These are phyloP conservation scores for Tagetes patula DNA, from an alignment of 129 eudicot species.

Conservation along the genomic window DNA sequence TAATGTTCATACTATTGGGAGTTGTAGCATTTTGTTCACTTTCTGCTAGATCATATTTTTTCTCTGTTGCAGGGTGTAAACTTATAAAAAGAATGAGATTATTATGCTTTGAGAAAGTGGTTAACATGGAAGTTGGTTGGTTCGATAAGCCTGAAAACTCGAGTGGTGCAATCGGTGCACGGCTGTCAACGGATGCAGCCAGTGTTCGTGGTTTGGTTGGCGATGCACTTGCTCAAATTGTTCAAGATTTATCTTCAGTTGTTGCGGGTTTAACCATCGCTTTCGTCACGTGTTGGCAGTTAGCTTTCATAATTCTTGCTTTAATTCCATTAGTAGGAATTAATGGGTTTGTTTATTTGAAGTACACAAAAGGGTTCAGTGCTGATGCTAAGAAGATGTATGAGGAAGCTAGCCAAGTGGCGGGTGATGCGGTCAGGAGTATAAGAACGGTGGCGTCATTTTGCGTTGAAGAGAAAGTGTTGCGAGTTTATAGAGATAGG, in stretches of 20 bases:
- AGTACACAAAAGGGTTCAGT: conserved; percentile 75
- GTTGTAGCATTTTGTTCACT: conserved; percentile 45
- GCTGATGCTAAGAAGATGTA: conserved; percentile 85
- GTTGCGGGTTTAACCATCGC: conserved; percentile 59
- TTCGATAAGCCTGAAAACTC: conserved; percentile 72
- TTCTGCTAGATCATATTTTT: conserved; percentile 65
- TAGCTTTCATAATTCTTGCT: conserved; percentile 65
- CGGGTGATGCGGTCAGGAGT: conserved; percentile 76
- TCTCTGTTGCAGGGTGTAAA: conserved; percentile 70
- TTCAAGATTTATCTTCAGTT: conserved; percentile 55
- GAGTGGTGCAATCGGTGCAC: conserved; percentile 79
- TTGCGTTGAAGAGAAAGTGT: conserved; percentile 77
- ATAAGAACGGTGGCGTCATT: conserved; percentile 80
- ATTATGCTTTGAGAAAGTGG: conserved; percentile 64
- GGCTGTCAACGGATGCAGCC: conserved; percentile 82
- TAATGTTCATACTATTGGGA: conserved; percentile 65
- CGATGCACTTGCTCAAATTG: conserved; percentile 69
- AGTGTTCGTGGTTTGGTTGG: conserved; percentile 72
- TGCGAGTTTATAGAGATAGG: conserved; percentile 49
- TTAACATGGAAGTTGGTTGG: conserved; percentile 79
- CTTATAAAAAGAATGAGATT: conserved; percentile 59
- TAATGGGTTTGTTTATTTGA: conserved; percentile 54
- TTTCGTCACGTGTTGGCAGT: conserved; percentile 70
- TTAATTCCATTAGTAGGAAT: conserved; percentile 56
- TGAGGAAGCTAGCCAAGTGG: conserved; percentile 88